Percentiles rank a stretch among this genome's conserved stretches.
Evolutionary conservation across 139 green algal genomes (phyloP).

Genomic region (Chlorella sorokiniana): DNA sequence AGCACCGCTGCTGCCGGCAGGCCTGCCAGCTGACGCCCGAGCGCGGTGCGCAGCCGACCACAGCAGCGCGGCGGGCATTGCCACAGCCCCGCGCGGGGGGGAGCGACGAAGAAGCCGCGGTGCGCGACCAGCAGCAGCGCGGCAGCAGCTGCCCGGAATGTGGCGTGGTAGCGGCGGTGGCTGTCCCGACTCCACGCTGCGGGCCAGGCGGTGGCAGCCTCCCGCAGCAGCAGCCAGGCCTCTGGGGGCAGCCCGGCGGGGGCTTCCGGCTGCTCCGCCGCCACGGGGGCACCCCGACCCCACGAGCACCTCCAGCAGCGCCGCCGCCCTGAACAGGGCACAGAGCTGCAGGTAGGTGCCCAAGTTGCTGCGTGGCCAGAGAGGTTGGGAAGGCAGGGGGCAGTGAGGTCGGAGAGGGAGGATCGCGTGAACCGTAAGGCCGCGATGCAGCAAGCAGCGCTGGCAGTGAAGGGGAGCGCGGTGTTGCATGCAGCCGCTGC

Average conservation of each 20-base stretch:
- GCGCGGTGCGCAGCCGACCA: background rate
- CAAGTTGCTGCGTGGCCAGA: background rate
- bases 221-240: background rate
- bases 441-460: too few species aligned
- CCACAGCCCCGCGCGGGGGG: background rate
- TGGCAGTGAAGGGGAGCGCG: background rate
- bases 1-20: background rate
- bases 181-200: background rate
- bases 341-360: background rate
- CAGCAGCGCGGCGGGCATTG: background rate
- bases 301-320: background rate
- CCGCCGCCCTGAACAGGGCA: background rate
- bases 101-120: background rate
- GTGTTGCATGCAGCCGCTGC: background rate
- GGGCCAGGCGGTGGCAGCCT: slow-evolving; percentile 7
- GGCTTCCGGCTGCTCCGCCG: background rate
- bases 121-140: slow-evolving; percentile 7
- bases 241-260: background rate
- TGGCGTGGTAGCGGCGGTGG: background rate
- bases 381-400: background rate
- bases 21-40: background rate
- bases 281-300: background rate
- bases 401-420: background rate
- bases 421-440: too few species aligned
- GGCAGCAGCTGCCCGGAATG: background rate